phyloP scores from a whole-genome alignment of 257 asterid species.

The Solanum paucissectum region DNA sequence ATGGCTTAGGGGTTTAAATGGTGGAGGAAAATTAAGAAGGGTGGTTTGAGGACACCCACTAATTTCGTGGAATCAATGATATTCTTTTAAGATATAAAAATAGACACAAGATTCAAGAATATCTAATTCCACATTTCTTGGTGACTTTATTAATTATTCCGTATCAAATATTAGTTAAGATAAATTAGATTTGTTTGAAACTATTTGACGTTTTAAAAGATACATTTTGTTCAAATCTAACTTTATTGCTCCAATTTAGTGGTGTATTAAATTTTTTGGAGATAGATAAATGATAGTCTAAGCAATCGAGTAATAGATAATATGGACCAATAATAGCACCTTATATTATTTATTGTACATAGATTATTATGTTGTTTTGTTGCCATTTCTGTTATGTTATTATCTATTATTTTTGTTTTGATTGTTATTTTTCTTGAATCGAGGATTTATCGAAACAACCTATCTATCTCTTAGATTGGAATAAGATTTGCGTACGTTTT shows the following conservation, averaged over 20 bases:
- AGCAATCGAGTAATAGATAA: not conserved
- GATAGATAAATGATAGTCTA: not conserved
- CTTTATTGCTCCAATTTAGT: not conserved
- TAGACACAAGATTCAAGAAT: not conserved
- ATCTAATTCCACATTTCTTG: not conserved
- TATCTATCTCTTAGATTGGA: too few relatives aligned
- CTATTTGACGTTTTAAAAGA: not conserved
- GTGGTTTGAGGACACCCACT: conserved; percentile 9
- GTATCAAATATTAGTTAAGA: not conserved
- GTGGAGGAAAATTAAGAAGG: not conserved
- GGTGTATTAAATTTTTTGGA: not conserved
- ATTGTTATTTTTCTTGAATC: too few relatives aligned
- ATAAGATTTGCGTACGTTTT: accelerated
- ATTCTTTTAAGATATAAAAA: not conserved
- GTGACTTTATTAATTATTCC: not conserved
- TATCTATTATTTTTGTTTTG: not conserved
- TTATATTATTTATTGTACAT: not conserved
- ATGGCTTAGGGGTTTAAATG: not conserved
- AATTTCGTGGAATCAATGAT: not conserved
- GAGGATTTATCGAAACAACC: not conserved
- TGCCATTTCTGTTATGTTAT: not conserved
- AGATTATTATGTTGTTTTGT: not conserved
- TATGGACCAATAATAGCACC: not conserved
- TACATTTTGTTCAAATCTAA: not conserved
- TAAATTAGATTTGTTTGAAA: not conserved